A percentile compares a stretch with the other conserved stretches of the same genome.
These are phyloP conservation scores for Diddensiella santjacobensis DNA, from an alignment of 805 yeast genomes.

Conservation along the genomic window DNA sequence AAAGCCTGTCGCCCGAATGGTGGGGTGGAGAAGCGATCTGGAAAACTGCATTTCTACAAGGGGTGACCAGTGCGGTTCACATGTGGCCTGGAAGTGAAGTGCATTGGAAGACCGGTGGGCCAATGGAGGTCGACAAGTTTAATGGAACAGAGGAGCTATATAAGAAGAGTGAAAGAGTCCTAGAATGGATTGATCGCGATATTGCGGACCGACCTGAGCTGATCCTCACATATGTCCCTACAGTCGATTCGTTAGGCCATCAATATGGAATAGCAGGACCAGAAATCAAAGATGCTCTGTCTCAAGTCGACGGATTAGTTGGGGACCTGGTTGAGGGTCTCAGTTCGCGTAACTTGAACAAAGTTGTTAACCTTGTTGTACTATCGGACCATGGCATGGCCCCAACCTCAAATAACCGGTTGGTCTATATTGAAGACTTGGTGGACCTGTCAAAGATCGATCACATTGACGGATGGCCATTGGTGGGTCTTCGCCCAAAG, in stretches of 20 bases:
- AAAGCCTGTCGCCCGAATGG: constrained; percentile 53
- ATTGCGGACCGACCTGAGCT: constrained; percentile 65
- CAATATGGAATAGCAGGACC: constrained; percentile 62
- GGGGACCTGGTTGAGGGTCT: constrained; percentile 48
- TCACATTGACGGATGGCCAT: constrained; percentile 81
- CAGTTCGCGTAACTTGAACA: constrained; percentile 50
- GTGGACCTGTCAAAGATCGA: constrained; percentile 52
- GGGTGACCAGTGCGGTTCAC: constrained; percentile 69
- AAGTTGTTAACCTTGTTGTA: constrained; percentile 67
- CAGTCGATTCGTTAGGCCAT: constrained; percentile 78
- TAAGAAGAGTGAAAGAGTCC: constrained; percentile 53
- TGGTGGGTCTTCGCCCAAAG: constrained; percentile 68
- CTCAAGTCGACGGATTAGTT: constrained; percentile 63
- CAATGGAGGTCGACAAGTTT: constrained; percentile 55
- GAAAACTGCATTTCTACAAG: constrained; percentile 66
- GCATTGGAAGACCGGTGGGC: constrained; percentile 45
- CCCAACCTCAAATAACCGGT: constrained; percentile 68
- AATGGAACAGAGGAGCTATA: constrained; percentile 60
- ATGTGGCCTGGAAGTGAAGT: constrained; percentile 98
- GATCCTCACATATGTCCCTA: constrained; percentile 73
- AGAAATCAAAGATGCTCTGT: constrained; percentile 50
- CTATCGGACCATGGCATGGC: constrained; percentile 96
- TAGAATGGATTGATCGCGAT: constrained; percentile 61
- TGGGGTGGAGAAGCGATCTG: constrained; percentile 95
- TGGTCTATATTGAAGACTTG: constrained; percentile 70